Percentiles rank a stretch among this genome's conserved stretches.
Conservation (phyloP, 164 flowering plant species). For the Nymphaea colorata region DNA sequence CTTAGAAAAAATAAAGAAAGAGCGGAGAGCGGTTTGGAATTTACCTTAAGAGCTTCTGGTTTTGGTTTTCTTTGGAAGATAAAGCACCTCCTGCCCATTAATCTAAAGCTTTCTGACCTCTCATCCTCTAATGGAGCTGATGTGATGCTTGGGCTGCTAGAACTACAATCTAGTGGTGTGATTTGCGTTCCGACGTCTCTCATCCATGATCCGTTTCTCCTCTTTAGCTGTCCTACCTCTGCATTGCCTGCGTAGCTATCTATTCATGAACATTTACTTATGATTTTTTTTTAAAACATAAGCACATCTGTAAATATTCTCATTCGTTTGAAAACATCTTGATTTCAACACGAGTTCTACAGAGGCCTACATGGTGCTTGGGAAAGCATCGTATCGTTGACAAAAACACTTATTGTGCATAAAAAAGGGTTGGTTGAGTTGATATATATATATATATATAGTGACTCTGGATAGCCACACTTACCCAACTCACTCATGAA, state of each 20-base stretch:
- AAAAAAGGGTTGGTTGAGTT: neutral
- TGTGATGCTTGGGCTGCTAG: constrained; percentile 42
- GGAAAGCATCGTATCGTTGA: neutral
- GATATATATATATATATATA: too few species aligned
- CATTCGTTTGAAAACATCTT: neutral
- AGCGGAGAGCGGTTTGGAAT: neutral
- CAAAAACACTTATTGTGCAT: neutral
- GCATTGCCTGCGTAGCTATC: constrained; percentile 15
- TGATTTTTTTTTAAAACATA: neutral
- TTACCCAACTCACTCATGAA: too few species aligned
- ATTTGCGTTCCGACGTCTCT: constrained; percentile 74
- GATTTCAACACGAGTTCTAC: neutral
- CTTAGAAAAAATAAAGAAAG: neutral
- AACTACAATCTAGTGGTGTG: constrained; percentile 37
- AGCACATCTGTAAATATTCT: neutral
- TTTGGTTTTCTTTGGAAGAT: neutral
- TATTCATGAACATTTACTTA: neutral
- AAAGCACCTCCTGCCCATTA: neutral
- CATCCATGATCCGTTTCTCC: constrained; percentile 14
- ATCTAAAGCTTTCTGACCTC: constrained; percentile 13
- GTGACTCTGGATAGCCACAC: too few species aligned
- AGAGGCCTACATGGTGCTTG: neutral
- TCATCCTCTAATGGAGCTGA: constrained; percentile 43
- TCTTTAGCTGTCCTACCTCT: constrained; percentile 9
- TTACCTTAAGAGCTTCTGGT: neutral